A percentile compares a stretch with the other conserved stretches of the same genome.
These are phyloP conservation scores for Penicillium sp. DNA, from an alignment of 2,329 filamentous ascomycete species.

Conservation along the genomic window DNA sequence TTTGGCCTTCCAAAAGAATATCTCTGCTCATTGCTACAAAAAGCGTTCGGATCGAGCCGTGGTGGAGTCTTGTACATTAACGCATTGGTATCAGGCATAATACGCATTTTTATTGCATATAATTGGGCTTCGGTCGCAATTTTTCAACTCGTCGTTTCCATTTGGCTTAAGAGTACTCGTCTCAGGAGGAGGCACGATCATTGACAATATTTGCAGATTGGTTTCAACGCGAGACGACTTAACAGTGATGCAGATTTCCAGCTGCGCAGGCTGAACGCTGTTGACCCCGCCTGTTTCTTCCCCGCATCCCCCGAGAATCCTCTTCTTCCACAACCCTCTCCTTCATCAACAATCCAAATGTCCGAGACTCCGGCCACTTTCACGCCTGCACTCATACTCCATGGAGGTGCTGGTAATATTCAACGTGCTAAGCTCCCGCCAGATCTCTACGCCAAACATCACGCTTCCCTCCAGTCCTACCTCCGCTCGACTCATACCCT, in stretches of 20 bases:
- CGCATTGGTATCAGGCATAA: slow-evolving; percentile 38
- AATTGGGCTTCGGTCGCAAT: not conserved
- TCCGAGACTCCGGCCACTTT: slow-evolving; percentile 28
- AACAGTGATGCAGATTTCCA: not conserved
- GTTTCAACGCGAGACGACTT: not conserved
- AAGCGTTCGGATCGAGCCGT: slow-evolving; percentile 20
- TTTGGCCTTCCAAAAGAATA: slow-evolving; percentile 16
- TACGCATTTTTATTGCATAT: slow-evolving; percentile 26
- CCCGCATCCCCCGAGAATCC: slow-evolving; percentile 15
- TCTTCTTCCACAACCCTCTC: not conserved
- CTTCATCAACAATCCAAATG: slow-evolving; percentile 8
- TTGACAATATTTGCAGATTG: not conserved
- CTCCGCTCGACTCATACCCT: slow-evolving; percentile 54
- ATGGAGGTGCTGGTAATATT: slow-evolving; percentile 74
- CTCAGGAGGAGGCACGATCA: not conserved
- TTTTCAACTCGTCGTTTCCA: not conserved
- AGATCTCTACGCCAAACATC: slow-evolving; percentile 62
- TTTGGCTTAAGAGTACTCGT: not conserved
- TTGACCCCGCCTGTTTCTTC: slow-evolving; percentile 17
- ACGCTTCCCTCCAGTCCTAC: slow-evolving; percentile 63
- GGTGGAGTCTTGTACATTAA: slow-evolving; percentile 42
- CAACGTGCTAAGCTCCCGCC: slow-evolving; percentile 62
- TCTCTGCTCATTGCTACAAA: slow-evolving; percentile 23
- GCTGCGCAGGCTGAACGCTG: not conserved
- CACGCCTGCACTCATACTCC: slow-evolving; percentile 67